Conservation (phyloP, 106 monocot genomes). For the Hemerocallis citrina region DNA sequence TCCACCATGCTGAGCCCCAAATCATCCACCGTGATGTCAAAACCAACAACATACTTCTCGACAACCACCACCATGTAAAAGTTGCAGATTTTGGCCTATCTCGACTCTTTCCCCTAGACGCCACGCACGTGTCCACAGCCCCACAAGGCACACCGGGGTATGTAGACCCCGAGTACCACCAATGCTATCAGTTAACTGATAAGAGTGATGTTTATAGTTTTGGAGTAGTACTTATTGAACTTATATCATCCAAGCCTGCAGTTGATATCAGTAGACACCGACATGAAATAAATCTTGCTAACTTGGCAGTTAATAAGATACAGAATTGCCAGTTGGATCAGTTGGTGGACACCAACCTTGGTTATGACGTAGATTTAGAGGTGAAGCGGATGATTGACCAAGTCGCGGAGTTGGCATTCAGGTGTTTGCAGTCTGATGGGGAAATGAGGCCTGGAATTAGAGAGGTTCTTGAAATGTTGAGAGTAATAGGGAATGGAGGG, state of each 20-base stretch:
- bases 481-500: constrained; percentile 9
- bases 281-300: constrained; percentile 39
- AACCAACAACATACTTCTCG: constrained; percentile 66
- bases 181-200: constrained; percentile 45
- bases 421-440: constrained; percentile 38
- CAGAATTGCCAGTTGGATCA: constrained; percentile 35
- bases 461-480: constrained; percentile 37
- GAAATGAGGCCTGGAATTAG: constrained; percentile 40
- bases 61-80: constrained; percentile 37
- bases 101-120: constrained; percentile 29
- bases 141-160: constrained; percentile 66
- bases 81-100: constrained; percentile 58
- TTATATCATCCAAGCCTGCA: constrained; percentile 53
- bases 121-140: constrained; percentile 49
- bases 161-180: constrained; percentile 49
- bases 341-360: constrained; percentile 31
- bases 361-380: constrained; percentile 13
- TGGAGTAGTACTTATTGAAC: constrained; percentile 49
- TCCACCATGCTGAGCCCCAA: constrained; percentile 39
- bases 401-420: constrained; percentile 50
- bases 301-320: constrained; percentile 34
- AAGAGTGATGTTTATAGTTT: constrained; percentile 70
- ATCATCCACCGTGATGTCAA: constrained; percentile 83
- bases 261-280: constrained; percentile 33
- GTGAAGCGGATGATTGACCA: constrained; percentile 24